Evolutionary conservation across 176 grass and related monocot genomes (phyloP).

Genomic region (Luzula sylvatica): DNA sequence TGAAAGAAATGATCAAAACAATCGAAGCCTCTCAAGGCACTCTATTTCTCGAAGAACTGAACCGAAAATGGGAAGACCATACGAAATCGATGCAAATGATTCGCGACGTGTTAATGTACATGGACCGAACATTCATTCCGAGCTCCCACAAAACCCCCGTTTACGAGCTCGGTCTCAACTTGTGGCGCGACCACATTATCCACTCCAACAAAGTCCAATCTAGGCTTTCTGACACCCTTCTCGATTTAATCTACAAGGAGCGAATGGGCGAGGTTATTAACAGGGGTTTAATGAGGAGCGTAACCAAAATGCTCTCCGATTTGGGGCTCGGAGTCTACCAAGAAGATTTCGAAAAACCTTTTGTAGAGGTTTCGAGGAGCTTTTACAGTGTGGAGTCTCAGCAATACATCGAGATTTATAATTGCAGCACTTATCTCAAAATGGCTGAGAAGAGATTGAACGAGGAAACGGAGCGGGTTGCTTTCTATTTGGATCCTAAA

Average conservation of each 20-base stretch:
- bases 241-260: slow-evolving; percentile 57
- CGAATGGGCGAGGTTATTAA: slow-evolving; percentile 72
- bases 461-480: slow-evolving; percentile 67
- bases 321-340: slow-evolving; percentile 64
- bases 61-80: slow-evolving; percentile 64
- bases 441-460: slow-evolving; percentile 58
- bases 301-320: slow-evolving; percentile 76
- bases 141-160: slow-evolving; percentile 49
- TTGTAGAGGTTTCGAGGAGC: slow-evolving; percentile 63
- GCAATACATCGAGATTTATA: slow-evolving; percentile 56
- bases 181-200: slow-evolving; percentile 70
- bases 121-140: slow-evolving; percentile 61
- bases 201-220: slow-evolving; percentile 35
- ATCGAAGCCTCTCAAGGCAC: slow-evolving; percentile 55
- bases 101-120: slow-evolving; percentile 79
- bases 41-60: slow-evolving; percentile 53
- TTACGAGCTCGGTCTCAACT: slow-evolving; percentile 61
- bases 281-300: slow-evolving; percentile 59
- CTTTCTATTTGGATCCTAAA: slow-evolving; percentile 52
- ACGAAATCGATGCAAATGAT: slow-evolving; percentile 80
- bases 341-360: slow-evolving; percentile 73
- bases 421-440: slow-evolving; percentile 79
- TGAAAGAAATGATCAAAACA: slow-evolving; percentile 46
- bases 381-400: slow-evolving; percentile 72
- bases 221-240: slow-evolving; percentile 44